Conservation (phyloP, 176 grass and related monocot species). For the Lolium multiflorum region DNA sequence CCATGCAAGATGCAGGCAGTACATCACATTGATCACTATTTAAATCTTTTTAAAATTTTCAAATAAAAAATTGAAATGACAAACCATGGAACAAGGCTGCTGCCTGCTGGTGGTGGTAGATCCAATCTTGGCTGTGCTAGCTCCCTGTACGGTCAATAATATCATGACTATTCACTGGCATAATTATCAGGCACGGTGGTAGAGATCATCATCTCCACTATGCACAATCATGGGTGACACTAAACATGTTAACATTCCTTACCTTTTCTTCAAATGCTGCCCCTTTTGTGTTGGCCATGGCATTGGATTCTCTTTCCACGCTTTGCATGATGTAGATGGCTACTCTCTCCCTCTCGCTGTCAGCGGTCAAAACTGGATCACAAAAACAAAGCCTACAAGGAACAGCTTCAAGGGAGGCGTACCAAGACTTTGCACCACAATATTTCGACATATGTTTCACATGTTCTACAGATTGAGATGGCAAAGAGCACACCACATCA, state of each 20-base stretch:
- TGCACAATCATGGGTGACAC: slow-evolving; percentile 1
- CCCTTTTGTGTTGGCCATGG: background rate
- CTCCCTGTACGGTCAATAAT: background rate
- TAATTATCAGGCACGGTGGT: background rate
- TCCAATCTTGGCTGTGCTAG: slow-evolving; percentile 23
- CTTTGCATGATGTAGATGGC: background rate
- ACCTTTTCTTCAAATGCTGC: background rate
- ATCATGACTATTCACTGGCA: background rate
- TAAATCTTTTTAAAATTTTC: background rate
- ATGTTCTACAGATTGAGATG: background rate
- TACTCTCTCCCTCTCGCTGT: background rate
- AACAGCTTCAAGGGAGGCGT: background rate
- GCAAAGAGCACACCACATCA: background rate
- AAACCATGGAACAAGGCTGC: background rate
- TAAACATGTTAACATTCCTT: slow-evolving; percentile 14
- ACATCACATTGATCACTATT: background rate
- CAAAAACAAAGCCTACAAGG: slow-evolving; percentile 16
- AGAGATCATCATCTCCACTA: background rate
- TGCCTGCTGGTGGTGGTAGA: too few relatives aligned
- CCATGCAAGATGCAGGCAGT: background rate
- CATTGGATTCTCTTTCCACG: background rate
- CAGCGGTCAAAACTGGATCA: background rate
- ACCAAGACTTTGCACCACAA: background rate
- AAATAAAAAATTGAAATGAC: background rate
- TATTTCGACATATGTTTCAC: background rate